Evolutionary conservation across 2,329 filamentous ascomycete genomes (phyloP), one percentile per base, ranked within the genome.

Genomic region (Beauveria medogensis): DNA sequence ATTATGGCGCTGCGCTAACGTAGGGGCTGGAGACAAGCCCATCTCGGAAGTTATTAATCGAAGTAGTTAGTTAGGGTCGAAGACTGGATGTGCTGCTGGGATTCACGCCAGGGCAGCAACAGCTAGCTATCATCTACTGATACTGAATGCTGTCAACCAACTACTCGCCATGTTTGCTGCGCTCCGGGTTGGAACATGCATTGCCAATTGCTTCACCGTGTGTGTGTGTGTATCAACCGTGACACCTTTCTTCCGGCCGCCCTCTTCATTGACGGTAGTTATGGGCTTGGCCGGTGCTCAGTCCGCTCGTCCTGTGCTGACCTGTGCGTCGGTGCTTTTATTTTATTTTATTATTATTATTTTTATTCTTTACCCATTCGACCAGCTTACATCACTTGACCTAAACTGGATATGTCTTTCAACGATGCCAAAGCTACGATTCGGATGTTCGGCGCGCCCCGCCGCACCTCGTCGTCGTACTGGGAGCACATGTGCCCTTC

Each of bases 31-130:
- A 51, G 59, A 51, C 34, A 44, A 24, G 47, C 47, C 56, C 26
- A 61, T 61, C 59, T 61, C 59, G 59, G 59, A 61, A 61, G 52
- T 56, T 61, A 61, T 61, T 46, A 50, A 55, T 55, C 59, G 14
- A 51, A 26, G 37, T 34, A 34, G 24, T 24, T 24, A 24, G 3
- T 34, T 34, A 50, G 52, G 59, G 43, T 28, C 37, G 22, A 24
- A 28, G 40, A 37, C 5, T 37, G 57, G 48, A 37, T 59, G 47
- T 37, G 57, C 40, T 53, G 28, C 57, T 59, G 47, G 57, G 46
- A 26, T 59, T 44, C 46, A 34, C 16, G 28, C 26, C 28, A 56
- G 43, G 41, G 26, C 22, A 30, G 54, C 34, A 34, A 34, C 10
- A 34, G 10, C 30, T 34, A 34, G 30, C 2, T 34, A 37, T 37